Evolutionary conservation across 768 basidiomycete species (phyloP), one percentile per base, ranked within the genome.

Genomic region (Pulveroboletus frians): DNA sequence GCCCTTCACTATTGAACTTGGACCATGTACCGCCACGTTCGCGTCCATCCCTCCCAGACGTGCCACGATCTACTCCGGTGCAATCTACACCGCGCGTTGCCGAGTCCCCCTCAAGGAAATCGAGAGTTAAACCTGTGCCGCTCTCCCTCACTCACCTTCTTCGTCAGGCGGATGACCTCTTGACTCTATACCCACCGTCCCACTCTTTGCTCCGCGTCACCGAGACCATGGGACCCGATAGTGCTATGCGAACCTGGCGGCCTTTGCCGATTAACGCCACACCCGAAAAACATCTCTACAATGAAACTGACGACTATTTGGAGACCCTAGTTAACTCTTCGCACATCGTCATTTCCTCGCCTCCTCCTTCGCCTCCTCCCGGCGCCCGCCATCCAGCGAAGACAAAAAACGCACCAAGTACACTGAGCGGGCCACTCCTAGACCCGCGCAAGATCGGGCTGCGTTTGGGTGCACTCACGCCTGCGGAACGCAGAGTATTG

Each of bases 211-310:
- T 91, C 11, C 61, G 55, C 3, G 69, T 88, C 14, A 67, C 75
- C 6, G 69, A 72, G 26, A 86, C 86, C 41, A 81, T 92, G 77
- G 89, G 89, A 9, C 86, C 85, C 1, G 81, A 85, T 57, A 89
- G 86, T 58, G 85, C 79, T 32, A 71, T 88, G 43, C 79, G 76
- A 62, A 90, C 89, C 9, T 92, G 88, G 88, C 57, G 50, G 43
- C 54, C 60, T 38, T 49, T 49, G 29, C 71, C 73, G 31, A 69
- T 65, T 17, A 58, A 52, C 14, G 15, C 51, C n/a, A 20, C 44
- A 51, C 56, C 58, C 32, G 51, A 69, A 60, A 58, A 65, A 57
- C 48, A 48, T 46, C 41, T 40, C 5, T 56, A 54, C 43, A n/a
- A 52, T 37, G 49, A 61, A 29, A 60, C 64, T 1, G 64, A 66